Evolutionary conservation across 257 asterid species (phyloP), one percentile per base, ranked within the genome.

Genomic region (Plectranthus barbatus): DNA sequence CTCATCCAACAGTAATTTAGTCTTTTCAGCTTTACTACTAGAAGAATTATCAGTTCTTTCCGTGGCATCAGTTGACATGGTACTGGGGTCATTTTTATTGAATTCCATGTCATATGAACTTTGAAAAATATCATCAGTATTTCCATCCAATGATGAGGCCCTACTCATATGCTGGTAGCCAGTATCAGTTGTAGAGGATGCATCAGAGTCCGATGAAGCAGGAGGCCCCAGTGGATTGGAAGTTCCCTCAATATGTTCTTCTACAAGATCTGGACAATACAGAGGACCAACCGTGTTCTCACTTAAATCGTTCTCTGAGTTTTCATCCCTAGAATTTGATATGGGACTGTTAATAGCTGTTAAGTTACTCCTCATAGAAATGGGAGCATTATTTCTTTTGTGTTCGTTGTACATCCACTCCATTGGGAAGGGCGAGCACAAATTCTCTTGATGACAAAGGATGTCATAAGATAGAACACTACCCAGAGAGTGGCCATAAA

Each of bases 401-500:
- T 79, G 92, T 74, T 84, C 94, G 74, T 70, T 80, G 81, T 74
- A 86, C 96, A 86, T 74, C 86, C 84, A 79, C 76, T 87, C 97
- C 95, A 86, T 83, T 12, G 95, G 97, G 70, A 85, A 86, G 47
- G 96, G 86, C 29, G 97, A 86, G 61, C 72, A 72, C 60, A 92
- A 68, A 46, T 45, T 78, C 62, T 78, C 86, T 89, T 92, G 99
- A 79, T 92, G 99, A 76, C 99, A 92, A 56, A 92, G 94, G 78
- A 92, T 92, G 77, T 92, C 97, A 68, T 86, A 92, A 52, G 97
- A 85, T 70, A 92, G 77, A 51, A 92, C 97, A 71, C 99, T 92
- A 72, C 99, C 99, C 62, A 92, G 77, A 64, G 99, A 92, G 78
- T 92, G 99, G 19, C 93, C 99, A 56, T 89, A 92, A 45, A 92